These are phyloP conservation scores for Solanum paucissectum DNA, from an alignment of 257 asterid genomes.

Conservation along the genomic window DNA sequence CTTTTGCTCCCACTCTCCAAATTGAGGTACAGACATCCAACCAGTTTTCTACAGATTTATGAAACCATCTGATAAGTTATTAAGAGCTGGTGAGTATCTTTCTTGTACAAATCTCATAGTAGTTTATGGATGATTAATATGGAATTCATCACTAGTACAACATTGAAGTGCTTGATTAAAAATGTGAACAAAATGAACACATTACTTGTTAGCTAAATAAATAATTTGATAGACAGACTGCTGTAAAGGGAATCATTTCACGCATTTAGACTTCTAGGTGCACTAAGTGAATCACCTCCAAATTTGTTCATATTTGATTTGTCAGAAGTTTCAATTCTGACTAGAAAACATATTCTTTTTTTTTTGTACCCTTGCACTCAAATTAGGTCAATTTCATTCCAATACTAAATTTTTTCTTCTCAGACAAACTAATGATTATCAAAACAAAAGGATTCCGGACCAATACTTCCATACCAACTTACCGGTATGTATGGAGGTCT, in stretches of 20 bases:
- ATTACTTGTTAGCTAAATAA: not conserved
- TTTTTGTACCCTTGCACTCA: not conserved
- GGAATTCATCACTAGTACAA: not conserved
- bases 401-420: not conserved
- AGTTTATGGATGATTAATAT: not conserved
- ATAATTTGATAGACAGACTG: not conserved
- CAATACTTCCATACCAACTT: not conserved
- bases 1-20: conserved; percentile 50
- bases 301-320: not conserved
- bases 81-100: not conserved
- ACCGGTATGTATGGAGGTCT: not conserved
- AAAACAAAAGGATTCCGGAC: not conserved
- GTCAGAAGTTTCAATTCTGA: not conserved
- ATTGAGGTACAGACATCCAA: conserved; percentile 40
- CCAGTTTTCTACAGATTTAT: conserved; percentile 8
- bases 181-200: not conserved
- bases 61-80: conserved; percentile 1
- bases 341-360: not conserved
- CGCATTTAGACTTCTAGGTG: not conserved
- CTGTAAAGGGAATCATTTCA: not conserved
- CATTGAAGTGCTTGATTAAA: not conserved
- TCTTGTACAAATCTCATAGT: not conserved
- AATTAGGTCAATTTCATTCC: not conserved
- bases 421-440: not conserved
- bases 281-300: not conserved